Conservation (phyloP, 2,329 filamentous ascomycete species). For the Ophiosphaerella herpotricha region DNA sequence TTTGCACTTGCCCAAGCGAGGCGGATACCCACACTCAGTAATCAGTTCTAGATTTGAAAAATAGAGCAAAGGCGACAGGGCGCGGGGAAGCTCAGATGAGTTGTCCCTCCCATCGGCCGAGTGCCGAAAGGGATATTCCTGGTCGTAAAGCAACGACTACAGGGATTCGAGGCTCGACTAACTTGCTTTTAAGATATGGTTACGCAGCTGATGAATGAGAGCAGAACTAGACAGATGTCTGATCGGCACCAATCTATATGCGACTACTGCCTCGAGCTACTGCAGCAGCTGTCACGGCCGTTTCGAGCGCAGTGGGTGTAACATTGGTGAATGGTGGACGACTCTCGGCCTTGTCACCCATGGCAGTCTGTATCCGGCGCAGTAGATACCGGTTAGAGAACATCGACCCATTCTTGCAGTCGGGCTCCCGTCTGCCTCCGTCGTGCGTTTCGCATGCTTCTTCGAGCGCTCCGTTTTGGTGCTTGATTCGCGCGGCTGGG, state of each 20-base stretch:
- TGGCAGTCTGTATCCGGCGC: neutral
- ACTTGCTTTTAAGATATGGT: slow-evolving; percentile 10
- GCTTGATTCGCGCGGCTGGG: neutral
- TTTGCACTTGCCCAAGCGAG: neutral
- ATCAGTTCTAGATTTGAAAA: slow-evolving; percentile 4
- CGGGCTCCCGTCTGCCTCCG: neutral
- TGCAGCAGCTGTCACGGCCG: neutral
- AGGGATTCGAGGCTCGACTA: slow-evolving; percentile 3
- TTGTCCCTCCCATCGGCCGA: slow-evolving; percentile 3
- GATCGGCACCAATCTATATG: slow-evolving; percentile 3
- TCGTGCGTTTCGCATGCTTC: neutral
- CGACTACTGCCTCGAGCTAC: slow-evolving; percentile 7
- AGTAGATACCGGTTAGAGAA: neutral
- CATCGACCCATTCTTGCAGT: slow-evolving; percentile 4
- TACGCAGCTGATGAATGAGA: slow-evolving; percentile 4
- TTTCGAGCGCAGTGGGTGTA: neutral
- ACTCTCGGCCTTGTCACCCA: slow-evolving; percentile 3
- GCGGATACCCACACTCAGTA: neutral
- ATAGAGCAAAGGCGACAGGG: slow-evolving; percentile 4
- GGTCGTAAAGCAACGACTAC: slow-evolving; percentile 1
- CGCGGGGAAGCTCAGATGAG: slow-evolving; percentile 8
- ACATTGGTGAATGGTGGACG: neutral
- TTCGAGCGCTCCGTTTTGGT: neutral
- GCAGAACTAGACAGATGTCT: neutral
- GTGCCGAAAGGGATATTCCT: slow-evolving; percentile 3